These are phyloP conservation scores for Perkinsus marinus DNA, from an alignment of 169 alveolate species.

Conservation along the genomic window DNA sequence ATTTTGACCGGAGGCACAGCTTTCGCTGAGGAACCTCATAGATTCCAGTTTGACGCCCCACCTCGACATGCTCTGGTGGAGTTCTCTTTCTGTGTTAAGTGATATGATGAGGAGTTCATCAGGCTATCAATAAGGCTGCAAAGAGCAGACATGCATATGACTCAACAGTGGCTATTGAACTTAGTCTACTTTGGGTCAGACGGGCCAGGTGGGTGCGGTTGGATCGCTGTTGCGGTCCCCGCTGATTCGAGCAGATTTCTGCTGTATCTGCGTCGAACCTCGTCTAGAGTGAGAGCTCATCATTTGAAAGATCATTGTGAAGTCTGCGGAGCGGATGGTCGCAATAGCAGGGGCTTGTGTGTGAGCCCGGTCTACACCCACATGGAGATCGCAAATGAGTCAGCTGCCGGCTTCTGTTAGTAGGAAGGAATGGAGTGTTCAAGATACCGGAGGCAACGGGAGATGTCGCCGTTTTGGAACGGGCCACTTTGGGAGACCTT, in stretches of 20 bases:
- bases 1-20: no score
- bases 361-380: neutral
- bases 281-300: neutral
- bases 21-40: neutral
- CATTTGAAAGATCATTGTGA: neutral
- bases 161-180: neutral
- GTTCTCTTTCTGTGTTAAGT: no score
- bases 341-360: neutral
- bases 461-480: slow-evolving; percentile 21
- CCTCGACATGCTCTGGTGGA: neutral
- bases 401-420: neutral
- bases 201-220: neutral
- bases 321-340: neutral
- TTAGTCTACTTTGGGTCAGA: neutral
- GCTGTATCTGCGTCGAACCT: neutral
- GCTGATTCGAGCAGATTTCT: neutral
- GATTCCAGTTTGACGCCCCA: neutral
- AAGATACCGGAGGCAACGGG: neutral
- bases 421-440: no score
- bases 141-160: neutral
- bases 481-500: slow-evolving; percentile 23
- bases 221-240: neutral
- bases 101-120: no score
- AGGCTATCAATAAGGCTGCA: neutral
- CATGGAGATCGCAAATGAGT: neutral